Evolutionary conservation across 2,329 filamentous ascomycete species (phyloP), one percentile per base, ranked within the genome.

Genomic region (Penicillium sp.): DNA sequence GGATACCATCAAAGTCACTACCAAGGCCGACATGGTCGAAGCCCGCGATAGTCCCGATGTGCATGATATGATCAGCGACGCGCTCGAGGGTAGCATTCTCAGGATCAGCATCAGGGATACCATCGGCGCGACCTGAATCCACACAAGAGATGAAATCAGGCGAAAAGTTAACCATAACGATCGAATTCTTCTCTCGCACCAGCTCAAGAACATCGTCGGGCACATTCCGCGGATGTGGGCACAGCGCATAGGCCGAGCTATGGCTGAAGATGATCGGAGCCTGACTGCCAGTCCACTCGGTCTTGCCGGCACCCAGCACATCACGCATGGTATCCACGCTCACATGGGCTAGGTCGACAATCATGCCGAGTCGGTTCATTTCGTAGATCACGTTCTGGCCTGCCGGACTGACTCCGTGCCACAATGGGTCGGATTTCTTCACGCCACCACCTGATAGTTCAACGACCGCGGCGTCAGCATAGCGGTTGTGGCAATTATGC

Each of bases 111-210:
- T 88, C 82, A 0, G 92, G 91, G 5, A 96, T 70, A 0, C 88
- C 89, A 43, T 85, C 83, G 16, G 81, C 77, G 3, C 83, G 79
- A 31, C 83, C 80, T 1, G 82, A 78, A 10, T 84, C 81, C 1
- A 83, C 79, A 72, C 93, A 96, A 27, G 88, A 90, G 60, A 96
- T 85, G 72, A 96, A 97, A 19, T 87, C 87, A 0, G 92, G 91
- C 16, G 85, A 80, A 69, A 96, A 96, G 72, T 96, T 97, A 61
- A 97, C 86, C 92, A 97, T 96, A 53, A 97, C 90, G 10, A 98
- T 68, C 3, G 89, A 89, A 60, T 88, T 85, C 2, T 83, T 85
- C 67, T 85, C 73, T 72, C 90, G 91, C 37, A 97, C 90, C 1
- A 95, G 79, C 39, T 88, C 77, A 8, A 98, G 79, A 14, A 96